Base-by-base conservation (phyloP, 108 stramenopile species). In the Mediolabrus comicus region DNA sequence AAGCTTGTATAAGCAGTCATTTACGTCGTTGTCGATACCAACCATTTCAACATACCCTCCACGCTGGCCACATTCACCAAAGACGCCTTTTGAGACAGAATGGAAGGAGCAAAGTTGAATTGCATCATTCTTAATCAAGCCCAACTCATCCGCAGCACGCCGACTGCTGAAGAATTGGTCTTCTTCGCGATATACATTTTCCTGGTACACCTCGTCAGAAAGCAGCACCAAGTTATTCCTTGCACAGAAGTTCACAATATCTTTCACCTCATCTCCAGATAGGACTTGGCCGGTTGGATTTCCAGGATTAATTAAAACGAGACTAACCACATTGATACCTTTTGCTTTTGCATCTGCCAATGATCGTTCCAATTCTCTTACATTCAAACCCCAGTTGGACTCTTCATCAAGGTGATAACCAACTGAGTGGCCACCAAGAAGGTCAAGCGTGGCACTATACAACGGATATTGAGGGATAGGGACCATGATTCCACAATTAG, bases 381-480 rank as follows among this genome's bases (percentile, higher is more conserved):
- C 60, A 54, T 85, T 87, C 56, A 92, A 66, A 36, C 85, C 88
- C 98, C 98, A 99, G 36, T 63, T 82, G 4, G 65, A 67, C 4
- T 81, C 65, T 77, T 99, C 97, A 51, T 92, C 88, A 22, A 99
- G 83, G 54, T 85, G 82, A 77, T 99, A 99, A 1, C 94, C 94
- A 28, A 96, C 90, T 70, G 96, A 83, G 17, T 68, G 69, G 24
- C 97, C 98, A 6, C 86, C 94, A 1, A 94, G 71, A 35, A 96
- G 76, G 17, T 95, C 91, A 19, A 93, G 84, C 10, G 87, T 70
- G 16, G 97, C 97, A 12, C 92, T 92, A 72, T 99, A 99, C 28
- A 99, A 87, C 7, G 98, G 98, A 72, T 98, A 99, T 79, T 99
- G 98, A 11, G 98, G 98, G 57, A 97, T 97, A 19, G 98, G 98